Conservation (phyloP, 257 asterid species). For the Buddleja alternifolia region DNA sequence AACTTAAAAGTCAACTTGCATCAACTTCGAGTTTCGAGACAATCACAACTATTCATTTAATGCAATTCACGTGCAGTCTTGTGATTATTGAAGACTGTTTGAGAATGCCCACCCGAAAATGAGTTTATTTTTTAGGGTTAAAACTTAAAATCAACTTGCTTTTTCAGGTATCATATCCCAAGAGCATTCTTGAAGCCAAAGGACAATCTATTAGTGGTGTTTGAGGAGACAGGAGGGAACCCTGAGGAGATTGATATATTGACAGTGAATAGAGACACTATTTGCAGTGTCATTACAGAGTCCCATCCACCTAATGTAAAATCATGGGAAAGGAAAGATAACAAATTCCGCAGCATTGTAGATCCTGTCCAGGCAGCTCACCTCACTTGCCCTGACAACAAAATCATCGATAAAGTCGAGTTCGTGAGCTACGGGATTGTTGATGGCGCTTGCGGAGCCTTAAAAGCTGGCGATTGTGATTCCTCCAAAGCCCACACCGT, state of each 20-base stretch:
- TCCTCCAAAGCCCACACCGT: conserved; percentile 39
- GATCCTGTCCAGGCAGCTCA: conserved; percentile 51
- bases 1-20: too few species aligned
- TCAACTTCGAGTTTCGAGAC: too few species aligned
- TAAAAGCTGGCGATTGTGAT: conserved; percentile 51
- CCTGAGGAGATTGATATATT: conserved; percentile 50
- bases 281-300: conserved; percentile 69
- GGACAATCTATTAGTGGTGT: conserved; percentile 59
- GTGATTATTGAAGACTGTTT: background rate
- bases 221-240: conserved; percentile 82
- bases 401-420: conserved; percentile 53
- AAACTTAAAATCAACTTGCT: background rate
- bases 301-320: conserved; percentile 52
- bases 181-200: conserved; percentile 73
- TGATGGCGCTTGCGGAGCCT: conserved; percentile 76
- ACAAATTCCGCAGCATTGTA: conserved; percentile 35
- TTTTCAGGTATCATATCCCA: conserved; percentile 80
- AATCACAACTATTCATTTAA: too few species aligned
- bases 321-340: conserved; percentile 53
- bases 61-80: too few species aligned
- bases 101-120: too few species aligned
- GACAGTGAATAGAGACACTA: conserved; percentile 77
- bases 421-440: conserved; percentile 68
- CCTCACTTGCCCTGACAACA: conserved; percentile 60
- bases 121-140: too few species aligned